Percentiles rank a stretch among this genome's conserved stretches.
These are phyloP conservation scores for Ophiobolus disseminans DNA, from an alignment of 2,329 filamentous ascomycete genomes.

Conservation along the genomic window DNA sequence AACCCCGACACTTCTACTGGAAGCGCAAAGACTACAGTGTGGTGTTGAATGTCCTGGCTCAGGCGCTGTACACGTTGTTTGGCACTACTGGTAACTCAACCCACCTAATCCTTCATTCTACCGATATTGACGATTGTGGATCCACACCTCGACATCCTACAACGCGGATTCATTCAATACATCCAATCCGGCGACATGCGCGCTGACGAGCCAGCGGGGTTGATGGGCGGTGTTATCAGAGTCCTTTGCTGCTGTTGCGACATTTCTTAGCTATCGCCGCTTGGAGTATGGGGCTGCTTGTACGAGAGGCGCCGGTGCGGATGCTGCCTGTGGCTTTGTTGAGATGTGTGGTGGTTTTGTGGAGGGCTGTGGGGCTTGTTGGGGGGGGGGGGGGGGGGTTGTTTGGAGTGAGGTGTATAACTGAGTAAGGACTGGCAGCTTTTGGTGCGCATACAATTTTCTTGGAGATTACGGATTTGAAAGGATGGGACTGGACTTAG, in stretches of 20 bases:
- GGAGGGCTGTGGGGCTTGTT: not conserved
- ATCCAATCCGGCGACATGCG: not conserved
- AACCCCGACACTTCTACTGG: slow-evolving; percentile 82
- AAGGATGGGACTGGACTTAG: too few species aligned
- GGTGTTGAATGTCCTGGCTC: slow-evolving; percentile 95
- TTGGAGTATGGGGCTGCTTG: not conserved
- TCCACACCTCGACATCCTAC: not conserved
- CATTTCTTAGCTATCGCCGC: not conserved
- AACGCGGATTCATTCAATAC: not conserved
- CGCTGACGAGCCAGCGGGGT: not conserved
- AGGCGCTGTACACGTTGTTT: slow-evolving; percentile 87
- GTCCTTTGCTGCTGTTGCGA: not conserved
- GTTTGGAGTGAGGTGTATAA: too few species aligned
- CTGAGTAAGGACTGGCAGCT: too few species aligned
- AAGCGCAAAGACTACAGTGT: slow-evolving; percentile 77
- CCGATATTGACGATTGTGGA: not conserved
- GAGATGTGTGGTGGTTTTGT: not conserved
- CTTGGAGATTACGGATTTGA: too few species aligned
- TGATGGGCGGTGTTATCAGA: not conserved
- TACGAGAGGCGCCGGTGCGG: not conserved
- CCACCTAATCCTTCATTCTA: not conserved
- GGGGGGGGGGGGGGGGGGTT: too few species aligned
- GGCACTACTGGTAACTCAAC: slow-evolving; percentile 63
- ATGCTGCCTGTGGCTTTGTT: not conserved
- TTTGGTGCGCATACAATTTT: too few species aligned